Percentiles rank a stretch among this genome's conserved stretches.
Evolutionary conservation across 139 green algal species (phyloP).

Genomic region (Chlorella sp.): DNA sequence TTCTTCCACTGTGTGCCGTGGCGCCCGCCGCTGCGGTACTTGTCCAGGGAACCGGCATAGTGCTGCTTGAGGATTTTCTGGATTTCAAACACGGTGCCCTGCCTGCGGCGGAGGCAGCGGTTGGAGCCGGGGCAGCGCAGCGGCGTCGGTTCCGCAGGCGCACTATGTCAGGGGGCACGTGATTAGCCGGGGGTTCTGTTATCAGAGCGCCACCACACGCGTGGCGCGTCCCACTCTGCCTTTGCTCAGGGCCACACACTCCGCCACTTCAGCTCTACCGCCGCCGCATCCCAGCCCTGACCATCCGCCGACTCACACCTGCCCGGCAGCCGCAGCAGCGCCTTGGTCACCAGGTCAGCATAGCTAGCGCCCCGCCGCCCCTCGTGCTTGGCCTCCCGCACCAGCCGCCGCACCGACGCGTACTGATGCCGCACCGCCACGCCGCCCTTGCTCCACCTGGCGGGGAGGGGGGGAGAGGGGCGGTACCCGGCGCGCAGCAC

Average conservation of each 20-base stretch:
- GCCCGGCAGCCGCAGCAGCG: slow-evolving; percentile 12
- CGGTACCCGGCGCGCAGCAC: too few species aligned
- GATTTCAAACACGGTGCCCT: slow-evolving; percentile 27
- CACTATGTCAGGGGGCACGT: too few species aligned
- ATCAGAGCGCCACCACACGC: too few species aligned
- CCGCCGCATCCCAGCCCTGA: too few species aligned
- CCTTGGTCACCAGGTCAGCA: slow-evolving; percentile 19
- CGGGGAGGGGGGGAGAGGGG: too few species aligned
- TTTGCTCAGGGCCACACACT: too few species aligned
- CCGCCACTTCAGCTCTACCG: too few species aligned
- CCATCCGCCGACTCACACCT: too few species aligned
- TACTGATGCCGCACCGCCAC: slow-evolving; percentile 32
- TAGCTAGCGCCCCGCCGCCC: slow-evolving; percentile 21
- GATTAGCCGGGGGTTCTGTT: too few species aligned
- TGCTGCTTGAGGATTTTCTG: slow-evolving; percentile 27
- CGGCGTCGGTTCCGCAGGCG: too few species aligned
- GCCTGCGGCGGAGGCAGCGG: neutral
- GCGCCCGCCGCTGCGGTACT: slow-evolving; percentile 19
- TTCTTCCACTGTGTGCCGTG: slow-evolving; percentile 31
- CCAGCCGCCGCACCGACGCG: slow-evolving; percentile 11
- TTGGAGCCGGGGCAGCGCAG: too few species aligned
- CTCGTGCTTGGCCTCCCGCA: slow-evolving; percentile 23
- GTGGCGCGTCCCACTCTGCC: too few species aligned
- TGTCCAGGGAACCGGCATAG: slow-evolving; percentile 17
- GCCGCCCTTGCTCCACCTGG: slow-evolving; percentile 24